These are phyloP conservation scores for Gastrodia elata DNA, from an alignment of 106 monocot species.

Conservation along the genomic window DNA sequence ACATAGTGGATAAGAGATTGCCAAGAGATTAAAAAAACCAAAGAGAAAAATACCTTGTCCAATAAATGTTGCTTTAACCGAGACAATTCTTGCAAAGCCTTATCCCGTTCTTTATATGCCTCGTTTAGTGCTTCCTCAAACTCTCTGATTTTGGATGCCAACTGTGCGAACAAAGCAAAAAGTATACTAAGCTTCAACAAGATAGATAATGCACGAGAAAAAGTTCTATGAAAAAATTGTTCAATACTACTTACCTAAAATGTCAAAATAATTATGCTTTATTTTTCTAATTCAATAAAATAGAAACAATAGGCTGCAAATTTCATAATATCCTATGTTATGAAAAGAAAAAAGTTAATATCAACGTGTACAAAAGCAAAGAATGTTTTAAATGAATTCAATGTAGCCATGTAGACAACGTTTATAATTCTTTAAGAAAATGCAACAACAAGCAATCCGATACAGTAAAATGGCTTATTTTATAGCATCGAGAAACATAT, in stretches of 20 bases:
- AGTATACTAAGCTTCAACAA: not conserved
- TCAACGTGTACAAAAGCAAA: not conserved
- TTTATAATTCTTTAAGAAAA: too few species aligned
- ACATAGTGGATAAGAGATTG: conserved; percentile 8
- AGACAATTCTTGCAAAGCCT: conserved; percentile 64
- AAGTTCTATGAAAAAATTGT: not conserved
- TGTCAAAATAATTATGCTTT: not conserved
- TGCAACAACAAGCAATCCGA: too few species aligned
- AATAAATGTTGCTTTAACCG: conserved; percentile 87
- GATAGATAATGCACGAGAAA: not conserved
- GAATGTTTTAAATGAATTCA: not conserved
- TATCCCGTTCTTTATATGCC: conserved; percentile 64
- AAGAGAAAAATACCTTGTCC: conserved; percentile 56
- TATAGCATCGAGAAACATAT: too few species aligned
- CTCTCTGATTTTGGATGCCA: conserved; percentile 24
- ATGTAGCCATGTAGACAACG: too few species aligned
- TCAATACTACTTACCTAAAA: not conserved
- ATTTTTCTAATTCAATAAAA: not conserved
- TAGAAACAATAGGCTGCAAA: not conserved
- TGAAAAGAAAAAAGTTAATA: not conserved
- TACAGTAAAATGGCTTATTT: too few species aligned
- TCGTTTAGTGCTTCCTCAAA: conserved; percentile 47
- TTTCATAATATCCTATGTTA: not conserved
- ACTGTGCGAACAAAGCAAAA: conserved; percentile 30
- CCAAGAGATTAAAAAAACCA: not conserved